Conservation (phyloP, 331 rosid genomes). For the Arachis monticola region DNA sequence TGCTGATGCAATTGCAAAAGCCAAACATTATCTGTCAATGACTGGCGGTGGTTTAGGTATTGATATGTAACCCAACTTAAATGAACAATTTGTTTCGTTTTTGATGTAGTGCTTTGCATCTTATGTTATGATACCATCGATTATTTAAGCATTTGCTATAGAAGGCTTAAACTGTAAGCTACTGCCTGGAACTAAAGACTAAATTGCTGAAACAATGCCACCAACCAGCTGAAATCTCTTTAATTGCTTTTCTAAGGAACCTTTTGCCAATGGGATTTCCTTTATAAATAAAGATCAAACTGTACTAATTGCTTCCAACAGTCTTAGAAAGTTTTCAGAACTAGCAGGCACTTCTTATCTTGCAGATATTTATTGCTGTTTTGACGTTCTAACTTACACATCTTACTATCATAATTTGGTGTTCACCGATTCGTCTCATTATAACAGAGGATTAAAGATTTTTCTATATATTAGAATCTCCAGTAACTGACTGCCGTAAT, state of each 20-base stretch:
- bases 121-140: neutral
- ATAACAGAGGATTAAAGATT: slow-evolving; percentile 9
- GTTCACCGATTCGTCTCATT: slow-evolving; percentile 12
- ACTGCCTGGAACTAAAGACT: slow-evolving; percentile 25
- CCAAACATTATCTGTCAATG: slow-evolving; percentile 79
- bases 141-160: slow-evolving; percentile 1
- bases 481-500: slow-evolving; percentile 29
- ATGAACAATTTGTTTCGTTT: slow-evolving; percentile 14
- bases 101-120: neutral
- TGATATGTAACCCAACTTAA: slow-evolving; percentile 27
- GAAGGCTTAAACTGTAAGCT: slow-evolving; percentile 6
- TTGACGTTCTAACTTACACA: slow-evolving; percentile 28
- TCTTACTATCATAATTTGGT: slow-evolving; percentile 23
- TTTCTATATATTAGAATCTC: slow-evolving; percentile 33
- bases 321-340: slow-evolving; percentile 3
- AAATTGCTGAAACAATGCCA: slow-evolving; percentile 21
- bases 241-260: neutral
- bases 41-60: slow-evolving; percentile 95
- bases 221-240: slow-evolving; percentile 11
- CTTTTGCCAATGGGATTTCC: slow-evolving; percentile 3
- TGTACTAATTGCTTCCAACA: slow-evolving; percentile 16
- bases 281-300: slow-evolving; percentile 18
- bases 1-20: slow-evolving; percentile 97
- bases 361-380: slow-evolving; percentile 11
- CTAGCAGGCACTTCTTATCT: slow-evolving; percentile 16